Conservation (phyloP, 805 yeast species). For the Candida easanensis region DNA sequence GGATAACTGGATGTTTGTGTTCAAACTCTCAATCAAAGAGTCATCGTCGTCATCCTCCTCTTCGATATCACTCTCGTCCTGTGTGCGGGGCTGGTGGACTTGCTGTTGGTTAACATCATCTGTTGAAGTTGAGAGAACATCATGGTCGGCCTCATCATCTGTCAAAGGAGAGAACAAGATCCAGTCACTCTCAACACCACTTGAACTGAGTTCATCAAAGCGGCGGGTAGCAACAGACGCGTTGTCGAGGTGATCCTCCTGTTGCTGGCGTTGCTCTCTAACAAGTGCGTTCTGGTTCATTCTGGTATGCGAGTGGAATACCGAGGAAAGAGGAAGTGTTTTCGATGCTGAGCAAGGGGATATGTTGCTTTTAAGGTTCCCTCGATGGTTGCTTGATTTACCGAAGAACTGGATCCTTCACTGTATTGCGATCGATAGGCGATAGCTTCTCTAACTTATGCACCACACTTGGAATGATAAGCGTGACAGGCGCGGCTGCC, state of each 20-base stretch:
- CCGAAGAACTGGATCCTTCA: too few relatives aligned
- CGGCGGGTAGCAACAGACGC: conserved; percentile 4
- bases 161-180: conserved; percentile 24
- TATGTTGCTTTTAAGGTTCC: too few relatives aligned
- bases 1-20: conserved; percentile 15
- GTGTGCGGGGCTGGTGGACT: background rate
- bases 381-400: too few relatives aligned
- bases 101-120: conserved; percentile 4
- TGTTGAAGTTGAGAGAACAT: conserved; percentile 19
- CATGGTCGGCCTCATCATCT: conserved; percentile 11
- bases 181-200: conserved; percentile 28
- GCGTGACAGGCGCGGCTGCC: too few relatives aligned
- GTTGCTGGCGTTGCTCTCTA: conserved; percentile 2
- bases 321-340: too few relatives aligned
- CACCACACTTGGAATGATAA: too few relatives aligned
- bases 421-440: too few relatives aligned
- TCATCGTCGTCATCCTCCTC: conserved; percentile 28
- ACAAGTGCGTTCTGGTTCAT: conserved; percentile 14
- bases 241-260: conserved; percentile 1
- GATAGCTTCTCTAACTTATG: too few relatives aligned
- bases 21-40: conserved; percentile 26
- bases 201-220: conserved; percentile 24
- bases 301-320: background rate
- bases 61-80: conserved; percentile 12
- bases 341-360: too few relatives aligned